Base-by-base conservation (phyloP, 768 basidiomycete genomes). In the Tricholoma flavovirens region DNA sequence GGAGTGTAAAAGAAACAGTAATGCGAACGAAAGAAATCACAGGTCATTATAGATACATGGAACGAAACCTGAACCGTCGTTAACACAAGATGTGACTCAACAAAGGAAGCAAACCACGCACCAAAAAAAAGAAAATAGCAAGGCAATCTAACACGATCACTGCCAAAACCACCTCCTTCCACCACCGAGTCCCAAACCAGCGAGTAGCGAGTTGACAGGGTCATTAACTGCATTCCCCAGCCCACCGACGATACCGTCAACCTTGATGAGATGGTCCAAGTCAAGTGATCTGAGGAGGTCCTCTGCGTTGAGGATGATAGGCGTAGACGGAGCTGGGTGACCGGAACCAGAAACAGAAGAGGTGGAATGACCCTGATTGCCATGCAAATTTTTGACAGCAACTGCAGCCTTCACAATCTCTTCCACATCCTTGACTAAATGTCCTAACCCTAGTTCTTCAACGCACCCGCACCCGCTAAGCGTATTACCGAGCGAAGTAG, bases 221-320 rank as follows among this genome's bases (percentile, higher is more conserved):
- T 48, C 22, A 48, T 19, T 35, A n/a, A 57, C 10, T 12, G 33
- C 21, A n/a, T 53, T 19, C 5, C 57, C 61, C 17, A 64, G 50
- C 7, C 60, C 62, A 24, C 29, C 22, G 10, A 62, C 42, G 2
- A 33, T 22, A 29, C 61, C 56, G 29, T 62, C 51, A 1, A 64
- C 56, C 21, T 51, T 21, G 21, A 58, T 24, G 5, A 48, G 21
- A 14, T 42, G n/a, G 29, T 57, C 55, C 51, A 62, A 42, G 9
- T 57, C 61, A 29, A 64, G 59, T 17, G 57, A 51, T 5, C 46
- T n/a, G n/a, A 64, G 52, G n/a, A 62, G 57, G 15, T 40, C 24
- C 15, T 64, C 22, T 19, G 59, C 55, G n/a, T 64, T 53, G 26
- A 64, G 35, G 22, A 53, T 64, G 33, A 64, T 58, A 15, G 51